Evolutionary conservation across 1,284 basidiomycete genomes (phyloP).

Genomic region (Malassezia japonica): DNA sequence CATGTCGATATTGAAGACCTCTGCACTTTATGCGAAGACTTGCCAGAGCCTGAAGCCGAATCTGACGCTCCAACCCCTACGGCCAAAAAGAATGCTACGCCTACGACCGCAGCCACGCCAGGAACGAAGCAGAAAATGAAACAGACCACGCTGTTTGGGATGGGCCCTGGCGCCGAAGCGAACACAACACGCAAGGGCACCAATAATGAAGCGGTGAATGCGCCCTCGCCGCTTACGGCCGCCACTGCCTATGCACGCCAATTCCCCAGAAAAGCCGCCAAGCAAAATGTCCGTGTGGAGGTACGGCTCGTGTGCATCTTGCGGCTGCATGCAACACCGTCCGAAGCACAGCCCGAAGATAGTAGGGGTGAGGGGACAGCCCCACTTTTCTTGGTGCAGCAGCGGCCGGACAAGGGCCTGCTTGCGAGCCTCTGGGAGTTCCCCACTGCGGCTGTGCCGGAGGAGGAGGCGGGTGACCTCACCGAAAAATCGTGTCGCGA

Average conservation of each 20-base stretch:
- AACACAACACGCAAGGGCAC: neutral
- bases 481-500: too few relatives aligned
- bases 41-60: conserved; percentile 12
- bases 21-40: conserved; percentile 32
- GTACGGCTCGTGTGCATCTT: conserved; percentile 73
- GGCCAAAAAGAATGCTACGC: too few relatives aligned
- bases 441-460: conserved; percentile 18
- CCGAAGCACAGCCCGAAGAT: neutral
- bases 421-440: conserved; percentile 44
- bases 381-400: conserved; percentile 19
- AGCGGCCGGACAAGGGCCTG: conserved; percentile 54
- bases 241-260: conserved; percentile 54
- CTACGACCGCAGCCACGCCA: too few relatives aligned
- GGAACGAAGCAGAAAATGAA: conserved; percentile 6
- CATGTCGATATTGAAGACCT: conserved; percentile 38
- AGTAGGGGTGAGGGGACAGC: neutral
- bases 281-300: conserved; percentile 75
- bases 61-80: neutral
- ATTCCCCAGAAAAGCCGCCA: conserved; percentile 77
- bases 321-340: neutral
- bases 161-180: too few relatives aligned
- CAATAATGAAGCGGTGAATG: too few relatives aligned
- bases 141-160: conserved; percentile 20
- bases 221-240: too few relatives aligned
- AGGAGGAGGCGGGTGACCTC: too few relatives aligned